Conservation (phyloP, 2,329 filamentous ascomycete species). For the Arthrocladium fulminans region DNA sequence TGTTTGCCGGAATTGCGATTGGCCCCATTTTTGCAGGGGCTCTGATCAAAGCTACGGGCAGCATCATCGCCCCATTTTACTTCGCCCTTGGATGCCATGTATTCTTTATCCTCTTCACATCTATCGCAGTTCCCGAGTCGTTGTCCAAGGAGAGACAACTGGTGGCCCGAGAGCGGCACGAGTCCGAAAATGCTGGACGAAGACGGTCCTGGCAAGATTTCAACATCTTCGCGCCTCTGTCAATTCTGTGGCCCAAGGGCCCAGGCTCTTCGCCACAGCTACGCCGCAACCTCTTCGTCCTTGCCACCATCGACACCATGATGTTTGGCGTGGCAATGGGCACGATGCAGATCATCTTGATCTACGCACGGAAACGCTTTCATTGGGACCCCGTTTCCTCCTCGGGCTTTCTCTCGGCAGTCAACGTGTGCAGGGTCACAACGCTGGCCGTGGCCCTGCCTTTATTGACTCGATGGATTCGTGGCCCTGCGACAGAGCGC, state of each 20-base stretch:
- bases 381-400: conserved; percentile 74
- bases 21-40: conserved; percentile 76
- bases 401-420: conserved; percentile 69
- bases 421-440: conserved; percentile 67
- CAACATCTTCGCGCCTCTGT: conserved; percentile 69
- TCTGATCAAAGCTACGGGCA: conserved; percentile 66
- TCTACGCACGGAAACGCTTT: conserved; percentile 75
- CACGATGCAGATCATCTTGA: conserved; percentile 66
- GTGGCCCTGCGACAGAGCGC: conserved; percentile 31
- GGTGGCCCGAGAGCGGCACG: conserved; percentile 60
- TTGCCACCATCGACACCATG: conserved; percentile 72
- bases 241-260: conserved; percentile 65
- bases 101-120: conserved; percentile 63
- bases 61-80: conserved; percentile 76
- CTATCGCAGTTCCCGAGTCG: conserved; percentile 73
- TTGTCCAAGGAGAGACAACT: conserved; percentile 64
- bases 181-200: conserved; percentile 29
- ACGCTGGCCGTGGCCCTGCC: conserved; percentile 69
- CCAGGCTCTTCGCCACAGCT: conserved; percentile 52
- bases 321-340: conserved; percentile 77
- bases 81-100: conserved; percentile 63
- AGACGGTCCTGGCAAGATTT: conserved; percentile 36
- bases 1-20: conserved; percentile 81
- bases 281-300: conserved; percentile 69
- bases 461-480: conserved; percentile 64